Evolutionary conservation across 768 basidiomycete species (phyloP).

Genomic region (Mycena rosella): DNA sequence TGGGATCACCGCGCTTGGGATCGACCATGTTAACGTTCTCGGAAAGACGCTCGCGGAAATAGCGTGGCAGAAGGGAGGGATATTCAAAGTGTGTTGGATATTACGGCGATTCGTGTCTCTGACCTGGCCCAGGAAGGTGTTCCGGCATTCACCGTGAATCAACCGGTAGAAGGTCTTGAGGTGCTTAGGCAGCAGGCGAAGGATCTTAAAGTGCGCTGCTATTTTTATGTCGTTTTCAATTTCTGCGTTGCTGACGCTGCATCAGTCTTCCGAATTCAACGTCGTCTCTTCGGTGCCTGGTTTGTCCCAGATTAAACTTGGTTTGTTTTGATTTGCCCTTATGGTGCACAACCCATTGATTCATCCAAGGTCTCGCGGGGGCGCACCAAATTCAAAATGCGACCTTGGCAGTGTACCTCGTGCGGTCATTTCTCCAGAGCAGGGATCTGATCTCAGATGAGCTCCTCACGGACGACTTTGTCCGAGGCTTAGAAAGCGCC

Average conservation of each 20-base stretch:
- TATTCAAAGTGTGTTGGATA: conserved; percentile 81
- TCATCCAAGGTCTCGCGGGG: conserved; percentile 82
- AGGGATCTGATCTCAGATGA: conserved; percentile 39
- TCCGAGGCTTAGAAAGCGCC: conserved; percentile 73
- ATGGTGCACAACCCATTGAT: neutral
- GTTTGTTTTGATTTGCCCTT: conserved; percentile 49
- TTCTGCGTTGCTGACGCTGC: conserved; percentile 21
- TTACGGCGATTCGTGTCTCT: neutral
- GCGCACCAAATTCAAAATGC: conserved; percentile 91
- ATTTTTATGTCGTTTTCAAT: neutral
- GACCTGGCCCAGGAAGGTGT: conserved; percentile 69
- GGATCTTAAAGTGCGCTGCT: conserved; percentile 67
- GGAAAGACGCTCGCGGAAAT: conserved; percentile 93
- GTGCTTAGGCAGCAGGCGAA: conserved; percentile 77
- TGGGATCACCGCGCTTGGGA: conserved; percentile 90
- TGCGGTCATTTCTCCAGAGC: conserved; percentile 70
- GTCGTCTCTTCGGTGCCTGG: conserved; percentile 67
- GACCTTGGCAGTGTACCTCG: conserved; percentile 82
- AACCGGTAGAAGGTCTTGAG: conserved; percentile 75
- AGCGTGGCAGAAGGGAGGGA: conserved; percentile 95
- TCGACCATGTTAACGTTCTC: conserved; percentile 91
- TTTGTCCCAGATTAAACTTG: conserved; percentile 70
- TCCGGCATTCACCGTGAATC: conserved; percentile 87
- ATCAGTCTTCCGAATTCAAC: conserved; percentile 76
- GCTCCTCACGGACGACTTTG: conserved; percentile 64